Evolutionary conservation across 2,329 filamentous ascomycete species (phyloP).

Genomic region (Phoma sp.): DNA sequence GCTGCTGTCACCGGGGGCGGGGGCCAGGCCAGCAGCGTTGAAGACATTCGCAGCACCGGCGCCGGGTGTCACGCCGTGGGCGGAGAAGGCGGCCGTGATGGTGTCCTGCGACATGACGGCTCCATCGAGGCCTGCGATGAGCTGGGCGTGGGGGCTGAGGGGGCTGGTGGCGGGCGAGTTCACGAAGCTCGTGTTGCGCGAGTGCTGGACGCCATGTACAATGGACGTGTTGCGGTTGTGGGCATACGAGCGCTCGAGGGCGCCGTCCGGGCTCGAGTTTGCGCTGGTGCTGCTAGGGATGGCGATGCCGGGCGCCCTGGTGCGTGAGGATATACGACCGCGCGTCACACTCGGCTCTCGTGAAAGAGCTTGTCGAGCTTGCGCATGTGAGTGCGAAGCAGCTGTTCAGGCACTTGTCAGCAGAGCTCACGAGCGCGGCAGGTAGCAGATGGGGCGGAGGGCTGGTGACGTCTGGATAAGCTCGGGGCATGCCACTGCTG

Average conservation of each 20-base stretch:
- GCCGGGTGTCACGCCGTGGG: conserved; percentile 33
- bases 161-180: conserved; percentile 79
- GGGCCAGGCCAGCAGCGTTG: conserved; percentile 5
- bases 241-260: conserved; percentile 65
- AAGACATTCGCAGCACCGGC: conserved; percentile 20
- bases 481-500: conserved; percentile 28
- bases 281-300: conserved; percentile 41
- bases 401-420: conserved; percentile 46
- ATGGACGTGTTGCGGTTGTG: conserved; percentile 97
- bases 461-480: conserved; percentile 28
- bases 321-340: conserved; percentile 54
- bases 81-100: conserved; percentile 45
- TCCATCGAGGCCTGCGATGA: conserved; percentile 54
- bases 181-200: conserved; percentile 83
- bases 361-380: conserved; percentile 48
- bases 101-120: conserved; percentile 50
- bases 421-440: conserved; percentile 26
- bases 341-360: conserved; percentile 54
- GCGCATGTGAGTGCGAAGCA: conserved; percentile 48
- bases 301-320: conserved; percentile 50
- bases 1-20: conserved; percentile 23
- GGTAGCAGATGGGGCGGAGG: conserved; percentile 2
- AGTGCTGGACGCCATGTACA: conserved; percentile 94
- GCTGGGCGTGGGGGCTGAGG: conserved; percentile 85
- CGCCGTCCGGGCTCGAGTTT: conserved; percentile 46